Evolutionary conservation across 2,329 filamentous ascomycete genomes (phyloP), one percentile per base, ranked within the genome.

Genomic region (Herpotrichia juniperi): DNA sequence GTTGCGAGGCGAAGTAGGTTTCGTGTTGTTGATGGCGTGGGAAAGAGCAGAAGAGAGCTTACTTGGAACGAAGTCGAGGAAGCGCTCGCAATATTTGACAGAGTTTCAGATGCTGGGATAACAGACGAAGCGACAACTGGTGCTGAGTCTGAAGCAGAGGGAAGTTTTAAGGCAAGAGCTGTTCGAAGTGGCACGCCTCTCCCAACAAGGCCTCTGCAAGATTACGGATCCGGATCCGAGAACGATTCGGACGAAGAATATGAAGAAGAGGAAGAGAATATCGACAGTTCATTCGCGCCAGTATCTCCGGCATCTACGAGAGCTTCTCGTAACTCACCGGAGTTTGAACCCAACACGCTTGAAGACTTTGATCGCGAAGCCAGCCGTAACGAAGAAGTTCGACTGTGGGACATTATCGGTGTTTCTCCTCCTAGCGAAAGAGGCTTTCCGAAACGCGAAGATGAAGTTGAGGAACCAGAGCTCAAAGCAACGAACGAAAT

Each of bases 1-100:
- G 72, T 79, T 6, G 76, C 84, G 1, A 76, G 81, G 52, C 78
- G 83, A 53, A 83, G 79, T 58, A 73, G 75, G 8, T 60, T 88
- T 4, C 65, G 77, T 12, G 80, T 88, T 2, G 75, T 77, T 40
- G 50, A 51, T 9, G 57, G 63, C 35, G 45, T 14, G 24, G 46
- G 51, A 37, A 60, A 48, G 22, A 32, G 12, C 59, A 78, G 52
- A 61, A 66, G 42, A 74, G 79, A 57, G 66, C 77, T 56, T 70
- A 78, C 59, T 61, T 80, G 34, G 79, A 79, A 63, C 52, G 67
- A 58, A 66, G 73, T 56, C 54, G 81, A 62, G 61, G 67, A 51
- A 24, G 53, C 59, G 2, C 25, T 73, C 39, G 44, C 45, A 1
- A 19, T 51, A n/a, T 34, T 28, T 2, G 57, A 56, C 30, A 48